Evolutionary conservation across 2,329 filamentous ascomycete species (phyloP).

Genomic region (Apiospora aurea): DNA sequence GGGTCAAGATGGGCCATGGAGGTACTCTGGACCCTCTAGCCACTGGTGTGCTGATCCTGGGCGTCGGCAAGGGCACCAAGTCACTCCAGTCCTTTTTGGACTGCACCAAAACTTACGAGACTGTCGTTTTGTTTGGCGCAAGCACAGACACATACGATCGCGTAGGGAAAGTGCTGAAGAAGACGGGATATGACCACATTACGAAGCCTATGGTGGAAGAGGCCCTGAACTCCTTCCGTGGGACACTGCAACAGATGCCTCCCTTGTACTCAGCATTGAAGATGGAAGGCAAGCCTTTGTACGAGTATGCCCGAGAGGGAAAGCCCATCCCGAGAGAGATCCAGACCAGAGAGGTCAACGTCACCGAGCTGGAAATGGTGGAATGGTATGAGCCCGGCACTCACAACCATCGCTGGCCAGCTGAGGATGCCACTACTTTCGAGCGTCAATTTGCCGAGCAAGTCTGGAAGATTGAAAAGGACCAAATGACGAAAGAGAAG

Average conservation of each 20-base stretch:
- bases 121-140: conserved; percentile 86
- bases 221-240: conserved; percentile 76
- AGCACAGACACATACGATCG: conserved; percentile 93
- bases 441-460: conserved; percentile 81
- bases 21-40: conserved; percentile 95
- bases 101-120: conserved; percentile 94
- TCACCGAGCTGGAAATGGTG: conserved; percentile 77
- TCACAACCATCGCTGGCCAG: conserved; percentile 81
- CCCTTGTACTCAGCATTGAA: conserved; percentile 93
- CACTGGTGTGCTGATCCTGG: conserved; percentile 89
- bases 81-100: conserved; percentile 77
- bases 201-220: conserved; percentile 81
- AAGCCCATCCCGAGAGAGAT: conserved; percentile 87
- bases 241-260: conserved; percentile 87
- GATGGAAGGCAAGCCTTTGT: conserved; percentile 91
- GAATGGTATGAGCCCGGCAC: conserved; percentile 86
- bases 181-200: conserved; percentile 79
- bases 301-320: conserved; percentile 94
- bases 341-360: conserved; percentile 78
- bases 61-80: conserved; percentile 89
- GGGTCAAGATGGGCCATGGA: conserved; percentile 95
- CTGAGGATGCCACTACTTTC: conserved; percentile 75
- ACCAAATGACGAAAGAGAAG: conserved; percentile 57
- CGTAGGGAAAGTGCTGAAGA: conserved; percentile 81
- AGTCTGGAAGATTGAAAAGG: conserved; percentile 68